Evolutionary conservation across 371 early-diverging fungal genomes (phyloP), one percentile per base, ranked within the genome.

Genomic region (Actinomucor elegans): DNA sequence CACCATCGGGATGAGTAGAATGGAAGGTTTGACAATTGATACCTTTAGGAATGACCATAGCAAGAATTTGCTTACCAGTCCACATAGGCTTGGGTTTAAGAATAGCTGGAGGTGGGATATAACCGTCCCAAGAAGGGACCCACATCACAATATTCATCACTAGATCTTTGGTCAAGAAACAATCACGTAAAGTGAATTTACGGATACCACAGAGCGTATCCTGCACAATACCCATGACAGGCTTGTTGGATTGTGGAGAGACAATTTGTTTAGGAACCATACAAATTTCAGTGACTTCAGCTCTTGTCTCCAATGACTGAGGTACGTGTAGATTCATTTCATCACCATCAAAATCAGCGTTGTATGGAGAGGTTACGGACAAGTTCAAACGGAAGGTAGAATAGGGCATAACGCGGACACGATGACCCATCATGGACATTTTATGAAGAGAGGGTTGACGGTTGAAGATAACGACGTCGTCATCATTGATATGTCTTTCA

Each of bases 281-380:
- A 71, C 95, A 94, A 38, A 99, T 85, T 77, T 97, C 94, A 56
- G 83, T 83, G 33, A 99, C 80, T 77, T 99, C 99, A 12, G 99
- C 95, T 40, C 91, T 89, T 6, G 98, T 89, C 71, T 96, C 97
- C 55, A 90, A 78, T 9, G 92, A 92, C 71, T 99, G 99, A 26
- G 99, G 99, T 24, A 99, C 95, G 73, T 99, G 99, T 77, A 99
- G 73, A 75, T 99, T 99, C 99, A 99, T 99, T 77, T 99, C 99
- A 74, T 99, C 99, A 50, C 99, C 99, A 73, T 99, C 99, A 78
- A 99, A 99, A 85, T 99, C 99, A 54, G 99, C 99, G 67, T 99
- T 99, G 72, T 99, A 99, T 14, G 99, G 99, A n/a, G 97, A 83
- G 0, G 99, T 99, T 35, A 97, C 99, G 35, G 98, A 97, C 35